Evolutionary conservation across 192 early-diverging fungal species (phyloP).

Genomic region (Coemansia reversa): DNA sequence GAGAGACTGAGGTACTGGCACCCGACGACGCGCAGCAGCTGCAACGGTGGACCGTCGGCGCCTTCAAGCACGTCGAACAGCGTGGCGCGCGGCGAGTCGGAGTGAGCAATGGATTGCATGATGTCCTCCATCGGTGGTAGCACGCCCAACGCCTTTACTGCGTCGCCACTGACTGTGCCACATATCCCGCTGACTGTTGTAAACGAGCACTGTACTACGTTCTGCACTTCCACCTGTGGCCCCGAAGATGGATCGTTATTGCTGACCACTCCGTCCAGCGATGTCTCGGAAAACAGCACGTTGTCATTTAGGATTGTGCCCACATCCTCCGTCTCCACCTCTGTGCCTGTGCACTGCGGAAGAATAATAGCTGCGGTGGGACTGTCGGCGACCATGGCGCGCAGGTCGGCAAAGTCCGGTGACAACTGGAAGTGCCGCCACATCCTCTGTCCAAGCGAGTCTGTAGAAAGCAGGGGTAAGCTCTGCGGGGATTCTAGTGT

Average conservation of each 20-base stretch:
- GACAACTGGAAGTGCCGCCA: conserved; percentile 43
- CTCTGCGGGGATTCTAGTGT: not conserved
- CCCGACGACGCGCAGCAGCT: conserved; percentile 17
- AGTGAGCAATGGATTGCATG: conserved; percentile 26
- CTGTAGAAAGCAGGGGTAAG: conserved; percentile 17
- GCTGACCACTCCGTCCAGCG: not conserved
- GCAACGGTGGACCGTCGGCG: conserved; percentile 17
- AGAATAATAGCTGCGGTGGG: conserved; percentile 25
- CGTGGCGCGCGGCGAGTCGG: conserved; percentile 39
- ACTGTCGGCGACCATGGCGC: conserved; percentile 40
- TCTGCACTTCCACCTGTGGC: not conserved
- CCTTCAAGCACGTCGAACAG: conserved; percentile 43
- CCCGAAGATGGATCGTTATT: too few relatives aligned
- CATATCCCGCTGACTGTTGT: conserved; percentile 45
- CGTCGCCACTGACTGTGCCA: conserved; percentile 28
- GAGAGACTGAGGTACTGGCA: conserved; percentile 18
- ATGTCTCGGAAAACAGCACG: conserved; percentile 30
- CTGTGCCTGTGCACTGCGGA: conserved; percentile 9
- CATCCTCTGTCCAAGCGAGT: conserved; percentile 38
- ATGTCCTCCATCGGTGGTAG: conserved; percentile 50
- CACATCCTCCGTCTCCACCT: not conserved
- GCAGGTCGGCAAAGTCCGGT: conserved; percentile 28
- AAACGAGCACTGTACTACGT: conserved; percentile 18
- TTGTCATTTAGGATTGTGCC: conserved; percentile 42
- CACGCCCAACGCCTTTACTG: conserved; percentile 39